phyloP scores from a whole-genome alignment of 1,284 basidiomycete genomes.

The Inonotus hispidus region DNA sequence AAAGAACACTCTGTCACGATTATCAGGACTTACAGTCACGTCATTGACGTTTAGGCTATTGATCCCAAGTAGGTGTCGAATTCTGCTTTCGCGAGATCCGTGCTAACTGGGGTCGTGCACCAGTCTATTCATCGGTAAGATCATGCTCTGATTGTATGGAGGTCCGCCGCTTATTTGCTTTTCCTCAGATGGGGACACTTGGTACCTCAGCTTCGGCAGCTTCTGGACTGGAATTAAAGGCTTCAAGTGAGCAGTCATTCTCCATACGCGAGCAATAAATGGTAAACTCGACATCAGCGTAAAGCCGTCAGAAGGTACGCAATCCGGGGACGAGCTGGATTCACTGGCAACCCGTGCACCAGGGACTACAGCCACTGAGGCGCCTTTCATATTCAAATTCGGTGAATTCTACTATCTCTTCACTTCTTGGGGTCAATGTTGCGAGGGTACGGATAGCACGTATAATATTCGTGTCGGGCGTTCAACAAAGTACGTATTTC shows the following conservation, averaged over 20 bases:
- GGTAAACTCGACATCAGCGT: constrained; percentile 15
- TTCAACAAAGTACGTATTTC: constrained; percentile 33
- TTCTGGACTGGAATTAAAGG: constrained; percentile 22
- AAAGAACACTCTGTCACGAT: background rate
- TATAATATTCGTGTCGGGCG: constrained; percentile 57
- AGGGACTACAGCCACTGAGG: constrained; percentile 21
- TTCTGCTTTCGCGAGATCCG: constrained; percentile 7
- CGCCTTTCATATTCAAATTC: constrained; percentile 36
- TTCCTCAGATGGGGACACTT: constrained; percentile 9
- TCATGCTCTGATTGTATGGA: too few species aligned
- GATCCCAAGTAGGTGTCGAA: constrained; percentile 45
- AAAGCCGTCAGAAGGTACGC: constrained; percentile 23
- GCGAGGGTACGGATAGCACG: constrained; percentile 44
- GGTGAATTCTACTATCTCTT: constrained; percentile 51
- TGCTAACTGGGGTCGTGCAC: background rate
- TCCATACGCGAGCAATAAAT: background rate
- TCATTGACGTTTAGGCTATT: constrained; percentile 36
- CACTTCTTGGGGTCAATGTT: constrained; percentile 53
- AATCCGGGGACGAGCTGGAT: constrained; percentile 16
- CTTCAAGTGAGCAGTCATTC: background rate
- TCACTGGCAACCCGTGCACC: constrained; percentile 22
- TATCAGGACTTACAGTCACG: background rate
- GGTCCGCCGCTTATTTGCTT: background rate
- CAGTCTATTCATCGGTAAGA: constrained; percentile 7
- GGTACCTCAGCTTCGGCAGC: constrained; percentile 19